These are phyloP conservation scores for Sideroxylon spinosum DNA, from an alignment of 179 eudicot genomes.

Conservation along the genomic window DNA sequence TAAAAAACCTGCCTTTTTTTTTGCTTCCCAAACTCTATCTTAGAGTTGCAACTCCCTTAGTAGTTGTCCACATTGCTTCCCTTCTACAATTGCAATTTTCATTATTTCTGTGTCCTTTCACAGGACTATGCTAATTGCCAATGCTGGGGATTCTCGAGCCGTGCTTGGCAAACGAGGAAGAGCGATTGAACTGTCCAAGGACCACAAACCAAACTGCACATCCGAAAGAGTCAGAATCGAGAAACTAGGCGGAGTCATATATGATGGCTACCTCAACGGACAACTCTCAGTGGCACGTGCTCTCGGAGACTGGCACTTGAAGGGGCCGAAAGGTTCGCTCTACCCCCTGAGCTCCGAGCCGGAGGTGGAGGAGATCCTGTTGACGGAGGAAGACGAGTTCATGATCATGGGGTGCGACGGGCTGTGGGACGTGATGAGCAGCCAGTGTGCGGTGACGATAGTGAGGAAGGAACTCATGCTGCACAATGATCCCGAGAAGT, in stretches of 20 bases:
- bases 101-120: background rate
- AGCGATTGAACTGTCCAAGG: constrained; percentile 58
- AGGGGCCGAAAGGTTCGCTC: constrained; percentile 52
- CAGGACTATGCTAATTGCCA: constrained; percentile 56
- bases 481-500: constrained; percentile 50
- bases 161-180: constrained; percentile 60
- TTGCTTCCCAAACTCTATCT: background rate
- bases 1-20: too few relatives aligned
- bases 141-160: constrained; percentile 66
- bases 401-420: constrained; percentile 62
- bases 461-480: constrained; percentile 58
- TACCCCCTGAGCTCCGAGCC: constrained; percentile 59
- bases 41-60: background rate
- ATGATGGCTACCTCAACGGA: constrained; percentile 58
- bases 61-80: background rate
- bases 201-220: constrained; percentile 65
- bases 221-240: constrained; percentile 52
- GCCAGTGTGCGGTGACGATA: constrained; percentile 57
- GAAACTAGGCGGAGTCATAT: constrained; percentile 52
- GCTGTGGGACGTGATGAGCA: constrained; percentile 66
- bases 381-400: constrained; percentile 58
- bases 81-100: background rate
- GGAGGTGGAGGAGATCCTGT: constrained; percentile 38
- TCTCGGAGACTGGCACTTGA: constrained; percentile 66
- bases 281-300: constrained; percentile 65